Conservation (phyloP, 306 rosid species). For the Trifolium fragiferum region DNA sequence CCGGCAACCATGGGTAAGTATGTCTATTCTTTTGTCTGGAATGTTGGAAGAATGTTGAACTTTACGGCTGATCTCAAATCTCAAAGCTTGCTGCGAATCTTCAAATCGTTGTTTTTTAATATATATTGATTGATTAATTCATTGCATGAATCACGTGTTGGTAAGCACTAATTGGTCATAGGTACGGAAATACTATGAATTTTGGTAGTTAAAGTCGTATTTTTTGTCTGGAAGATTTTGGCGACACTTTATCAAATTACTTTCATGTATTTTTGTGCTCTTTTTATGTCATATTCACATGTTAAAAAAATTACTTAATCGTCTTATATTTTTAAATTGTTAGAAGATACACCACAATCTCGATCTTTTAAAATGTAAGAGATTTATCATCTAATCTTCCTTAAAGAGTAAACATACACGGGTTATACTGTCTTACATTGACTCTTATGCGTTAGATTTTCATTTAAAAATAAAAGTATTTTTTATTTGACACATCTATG, state of each 20-base stretch:
- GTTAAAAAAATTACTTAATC: too few relatives aligned
- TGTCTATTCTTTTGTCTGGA: neutral
- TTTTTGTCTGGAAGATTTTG: slow-evolving; percentile 7
- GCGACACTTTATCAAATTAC: neutral
- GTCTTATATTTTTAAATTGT: neutral
- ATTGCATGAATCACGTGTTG: neutral
- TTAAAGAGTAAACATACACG: too few relatives aligned
- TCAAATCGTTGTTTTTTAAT: neutral
- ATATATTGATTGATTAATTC: neutral
- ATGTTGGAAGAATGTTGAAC: slow-evolving; percentile 13
- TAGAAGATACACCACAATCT: neutral
- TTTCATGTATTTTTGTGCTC: neutral
- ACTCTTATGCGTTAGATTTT: too few relatives aligned
- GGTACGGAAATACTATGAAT: neutral
- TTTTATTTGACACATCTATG: too few relatives aligned
- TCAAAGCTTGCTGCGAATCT: slow-evolving; percentile 24
- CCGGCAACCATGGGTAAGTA: too few relatives aligned
- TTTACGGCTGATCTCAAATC: slow-evolving; percentile 26
- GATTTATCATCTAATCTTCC: too few relatives aligned
- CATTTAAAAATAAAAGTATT: too few relatives aligned
- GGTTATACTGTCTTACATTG: too few relatives aligned
- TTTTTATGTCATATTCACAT: neutral
- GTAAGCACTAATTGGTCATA: neutral
- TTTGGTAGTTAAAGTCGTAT: neutral
- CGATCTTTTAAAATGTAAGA: neutral